Percentiles rank a stretch among this genome's conserved stretches.
Evolutionary conservation across 495 filamentous ascomycete species (phyloP).

Genomic region (Talaromyces stipitatus): DNA sequence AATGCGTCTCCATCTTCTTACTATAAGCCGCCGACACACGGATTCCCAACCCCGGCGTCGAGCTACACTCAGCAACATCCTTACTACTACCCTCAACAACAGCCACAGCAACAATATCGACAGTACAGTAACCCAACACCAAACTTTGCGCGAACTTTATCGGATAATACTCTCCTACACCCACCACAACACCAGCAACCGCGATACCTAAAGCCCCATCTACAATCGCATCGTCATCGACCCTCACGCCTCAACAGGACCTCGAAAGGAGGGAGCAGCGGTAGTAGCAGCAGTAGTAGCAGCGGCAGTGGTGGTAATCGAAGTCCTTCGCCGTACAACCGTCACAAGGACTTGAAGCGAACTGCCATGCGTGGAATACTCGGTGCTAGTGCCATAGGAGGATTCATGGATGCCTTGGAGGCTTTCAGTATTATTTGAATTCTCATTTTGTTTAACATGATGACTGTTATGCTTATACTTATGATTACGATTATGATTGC

Average conservation of each 20-base stretch:
- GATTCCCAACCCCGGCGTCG: not conserved
- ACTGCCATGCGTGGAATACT: constrained; percentile 32
- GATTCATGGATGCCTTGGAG: constrained; percentile 37
- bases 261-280: constrained; percentile 16
- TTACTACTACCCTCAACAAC: constrained; percentile 13
- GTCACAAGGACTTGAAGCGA: constrained; percentile 14
- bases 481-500: not conserved
- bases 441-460: not conserved
- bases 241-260: constrained; percentile 12
- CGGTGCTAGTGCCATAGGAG: constrained; percentile 36
- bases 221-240: constrained; percentile 13
- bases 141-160: constrained; percentile 8
- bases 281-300: constrained; percentile 14
- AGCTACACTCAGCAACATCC: constrained; percentile 1
- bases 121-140: constrained; percentile 13
- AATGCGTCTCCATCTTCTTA: constrained; percentile 7
- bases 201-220: constrained; percentile 8
- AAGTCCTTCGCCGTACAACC: not conserved
- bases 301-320: constrained; percentile 8
- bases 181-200: not conserved
- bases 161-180: constrained; percentile 1
- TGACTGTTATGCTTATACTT: not conserved
- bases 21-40: not conserved
- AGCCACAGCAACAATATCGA: constrained; percentile 10
- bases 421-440: constrained; percentile 25